Conservation (phyloP, 371 early-diverging fungal species). For the Mucor velutinosus region DNA sequence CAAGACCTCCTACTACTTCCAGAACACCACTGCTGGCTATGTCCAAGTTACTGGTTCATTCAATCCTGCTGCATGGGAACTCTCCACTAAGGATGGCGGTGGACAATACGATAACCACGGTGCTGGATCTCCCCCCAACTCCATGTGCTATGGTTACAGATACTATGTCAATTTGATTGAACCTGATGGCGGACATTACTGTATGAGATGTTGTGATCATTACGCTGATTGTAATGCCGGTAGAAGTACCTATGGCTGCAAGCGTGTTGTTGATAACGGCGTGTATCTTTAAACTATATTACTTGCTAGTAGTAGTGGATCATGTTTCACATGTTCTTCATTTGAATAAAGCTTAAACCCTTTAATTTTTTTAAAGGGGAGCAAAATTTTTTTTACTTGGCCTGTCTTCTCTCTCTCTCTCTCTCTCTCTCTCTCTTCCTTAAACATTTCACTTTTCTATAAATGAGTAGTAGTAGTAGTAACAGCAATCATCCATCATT, state of each 20-base stretch:
- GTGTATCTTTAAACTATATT: not conserved
- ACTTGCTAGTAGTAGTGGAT: not conserved
- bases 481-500: not conserved
- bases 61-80: conserved; percentile 29
- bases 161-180: conserved; percentile 36
- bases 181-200: conserved; percentile 28
- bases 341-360: not conserved
- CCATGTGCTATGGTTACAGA: conserved; percentile 32
- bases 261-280: conserved; percentile 28
- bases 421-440: not conserved
- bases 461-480: not conserved
- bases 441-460: not conserved
- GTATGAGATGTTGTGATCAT: conserved; percentile 30
- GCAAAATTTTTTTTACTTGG: not conserved
- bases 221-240: conserved; percentile 38
- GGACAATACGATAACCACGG: conserved; percentile 50
- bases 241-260: conserved; percentile 38
- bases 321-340: not conserved
- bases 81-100: conserved; percentile 33
- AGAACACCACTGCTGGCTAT: conserved; percentile 31
- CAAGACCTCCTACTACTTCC: conserved; percentile 25
- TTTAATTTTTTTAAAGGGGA: not conserved
- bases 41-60: conserved; percentile 47
- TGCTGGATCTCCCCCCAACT: conserved; percentile 25
- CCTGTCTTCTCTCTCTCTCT: not conserved